Percentiles rank a stretch among this genome's conserved stretches.
phyloP scores from a whole-genome alignment of 306 rosid genomes.

The Morella rubra region DNA sequence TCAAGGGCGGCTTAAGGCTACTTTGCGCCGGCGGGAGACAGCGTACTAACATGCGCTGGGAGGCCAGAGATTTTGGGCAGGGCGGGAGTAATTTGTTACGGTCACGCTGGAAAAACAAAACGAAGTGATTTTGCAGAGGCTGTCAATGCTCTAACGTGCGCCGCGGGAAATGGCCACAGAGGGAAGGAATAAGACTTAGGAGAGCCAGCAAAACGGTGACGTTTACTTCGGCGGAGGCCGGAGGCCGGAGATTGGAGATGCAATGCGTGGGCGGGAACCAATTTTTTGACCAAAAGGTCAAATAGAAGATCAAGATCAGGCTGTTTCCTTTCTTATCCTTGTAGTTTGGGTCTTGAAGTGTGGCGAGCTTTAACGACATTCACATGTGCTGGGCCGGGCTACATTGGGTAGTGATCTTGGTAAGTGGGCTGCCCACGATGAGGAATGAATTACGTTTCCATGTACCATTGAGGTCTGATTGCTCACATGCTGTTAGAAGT shows the following conservation, averaged over 20 bases:
- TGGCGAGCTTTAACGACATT: too few species aligned
- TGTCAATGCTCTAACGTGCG: not conserved
- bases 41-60: not conserved
- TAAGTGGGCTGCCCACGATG: too few species aligned
- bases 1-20: not conserved
- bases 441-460: too few species aligned
- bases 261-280: too few species aligned
- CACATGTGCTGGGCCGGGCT: too few species aligned
- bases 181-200: not conserved
- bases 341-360: too few species aligned
- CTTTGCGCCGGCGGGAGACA: not conserved
- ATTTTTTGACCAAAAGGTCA: too few species aligned
- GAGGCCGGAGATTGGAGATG: too few species aligned
- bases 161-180: not conserved
- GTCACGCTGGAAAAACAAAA: too few species aligned
- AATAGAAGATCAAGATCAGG: constrained; percentile 12
- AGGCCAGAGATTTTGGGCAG: not conserved
- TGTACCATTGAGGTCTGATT: not conserved
- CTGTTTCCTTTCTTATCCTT: too few species aligned
- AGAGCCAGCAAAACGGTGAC: constrained; percentile 3
- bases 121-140: not conserved
- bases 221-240: not conserved
- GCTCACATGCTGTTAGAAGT: not conserved
- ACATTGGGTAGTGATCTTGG: too few species aligned
- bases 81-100: not conserved